phyloP scores from a whole-genome alignment of 331 rosid species.

The Cucumis variabilis region DNA sequence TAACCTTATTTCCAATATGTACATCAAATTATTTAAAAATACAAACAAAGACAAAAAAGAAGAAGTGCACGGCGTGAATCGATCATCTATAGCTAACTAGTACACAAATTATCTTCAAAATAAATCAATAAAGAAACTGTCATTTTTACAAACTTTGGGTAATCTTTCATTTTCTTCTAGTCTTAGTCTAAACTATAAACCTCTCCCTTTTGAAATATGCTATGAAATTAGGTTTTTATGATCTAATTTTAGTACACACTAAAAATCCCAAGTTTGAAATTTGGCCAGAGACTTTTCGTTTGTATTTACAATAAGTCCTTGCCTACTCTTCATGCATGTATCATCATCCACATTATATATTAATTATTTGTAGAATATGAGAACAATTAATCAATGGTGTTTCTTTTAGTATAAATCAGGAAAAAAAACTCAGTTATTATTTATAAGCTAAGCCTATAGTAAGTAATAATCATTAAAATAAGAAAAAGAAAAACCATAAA shows the following conservation, averaged over 20 bases:
- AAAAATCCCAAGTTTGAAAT: conserved; percentile 5
- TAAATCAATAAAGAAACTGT: neutral
- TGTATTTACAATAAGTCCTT: neutral
- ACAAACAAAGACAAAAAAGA: neutral
- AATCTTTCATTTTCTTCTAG: neutral
- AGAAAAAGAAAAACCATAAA: neutral
- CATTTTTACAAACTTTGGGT: neutral
- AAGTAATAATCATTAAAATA: neutral
- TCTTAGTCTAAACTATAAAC: neutral
- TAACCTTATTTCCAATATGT: too few relatives aligned
- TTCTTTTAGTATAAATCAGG: neutral
- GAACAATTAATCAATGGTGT: neutral
- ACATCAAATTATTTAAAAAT: too few relatives aligned
- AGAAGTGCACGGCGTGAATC: neutral
- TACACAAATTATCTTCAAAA: neutral
- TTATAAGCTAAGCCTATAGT: neutral
- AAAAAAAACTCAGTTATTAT: neutral
- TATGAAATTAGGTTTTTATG: neutral
- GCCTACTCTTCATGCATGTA: neutral
- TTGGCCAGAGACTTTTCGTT: neutral
- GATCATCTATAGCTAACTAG: neutral
- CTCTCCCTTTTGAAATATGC: neutral
- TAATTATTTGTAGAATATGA: neutral
- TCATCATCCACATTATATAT: neutral
- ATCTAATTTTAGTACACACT: neutral